Evolutionary conservation across 2,329 filamentous ascomycete genomes (phyloP).

Genomic region (Aspergillus terreus): DNA sequence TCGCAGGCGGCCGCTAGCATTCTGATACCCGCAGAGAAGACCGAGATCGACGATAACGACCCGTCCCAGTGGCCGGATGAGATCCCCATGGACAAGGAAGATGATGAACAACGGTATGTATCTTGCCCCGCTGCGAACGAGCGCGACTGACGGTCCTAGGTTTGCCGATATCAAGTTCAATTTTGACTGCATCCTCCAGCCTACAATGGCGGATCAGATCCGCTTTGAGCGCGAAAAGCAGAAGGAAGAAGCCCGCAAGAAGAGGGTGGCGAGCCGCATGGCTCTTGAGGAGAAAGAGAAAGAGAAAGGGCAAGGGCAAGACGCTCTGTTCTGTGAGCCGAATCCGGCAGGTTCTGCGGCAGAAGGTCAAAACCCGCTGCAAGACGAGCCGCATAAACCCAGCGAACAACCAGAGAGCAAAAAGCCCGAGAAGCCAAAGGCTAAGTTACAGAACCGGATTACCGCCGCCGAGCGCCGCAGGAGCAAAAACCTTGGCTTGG

Average conservation of each 20-base stretch:
- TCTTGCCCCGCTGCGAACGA: background rate
- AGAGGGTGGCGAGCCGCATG: conserved; percentile 3
- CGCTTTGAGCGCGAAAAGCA: conserved; percentile 8
- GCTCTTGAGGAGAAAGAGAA: background rate
- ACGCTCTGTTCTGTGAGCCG: too few species aligned
- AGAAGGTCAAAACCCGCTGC: background rate
- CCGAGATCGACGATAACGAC: background rate
- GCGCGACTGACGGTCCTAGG: conserved; percentile 4
- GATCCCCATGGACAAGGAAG: background rate
- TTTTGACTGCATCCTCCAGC: conserved; percentile 6
- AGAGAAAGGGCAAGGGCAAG: background rate
- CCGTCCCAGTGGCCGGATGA: background rate
- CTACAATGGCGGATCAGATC: conserved; percentile 8
- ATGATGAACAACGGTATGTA: background rate
- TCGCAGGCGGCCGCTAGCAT: background rate
- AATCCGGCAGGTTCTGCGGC: too few species aligned
- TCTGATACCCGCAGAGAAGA: too few species aligned
- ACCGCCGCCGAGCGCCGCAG: conserved; percentile 12
- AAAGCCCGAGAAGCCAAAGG: background rate
- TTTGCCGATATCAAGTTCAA: conserved; percentile 8
- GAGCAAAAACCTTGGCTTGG: conserved; percentile 14
- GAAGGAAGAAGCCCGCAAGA: conserved; percentile 3
- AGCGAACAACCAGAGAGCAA: background rate
- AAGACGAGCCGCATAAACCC: background rate
- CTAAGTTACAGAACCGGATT: conserved; percentile 5